Conservation (phyloP, 371 early-diverging fungal genomes). For the Lichtheimia hyalospora region DNA sequence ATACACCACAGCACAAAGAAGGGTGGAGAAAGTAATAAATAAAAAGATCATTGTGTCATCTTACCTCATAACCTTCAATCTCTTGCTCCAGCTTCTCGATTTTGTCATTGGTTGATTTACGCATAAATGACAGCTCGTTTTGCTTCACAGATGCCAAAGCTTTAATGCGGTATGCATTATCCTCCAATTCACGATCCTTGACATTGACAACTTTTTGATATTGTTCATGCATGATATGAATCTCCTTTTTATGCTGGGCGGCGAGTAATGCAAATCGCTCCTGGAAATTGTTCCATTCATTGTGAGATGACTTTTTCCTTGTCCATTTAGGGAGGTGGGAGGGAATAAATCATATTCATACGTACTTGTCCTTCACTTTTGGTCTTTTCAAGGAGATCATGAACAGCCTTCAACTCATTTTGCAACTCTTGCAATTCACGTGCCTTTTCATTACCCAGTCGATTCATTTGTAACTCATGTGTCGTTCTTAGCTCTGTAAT, state of each 20-base stretch:
- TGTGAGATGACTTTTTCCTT: too few relatives aligned
- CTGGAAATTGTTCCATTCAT: neutral
- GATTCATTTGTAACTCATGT: constrained; percentile 28
- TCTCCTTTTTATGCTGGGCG: constrained; percentile 36
- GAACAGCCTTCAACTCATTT: constrained; percentile 6
- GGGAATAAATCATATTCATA: too few relatives aligned
- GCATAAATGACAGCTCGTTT: constrained; percentile 29
- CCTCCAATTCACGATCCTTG: constrained; percentile 40
- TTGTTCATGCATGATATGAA: constrained; percentile 36
- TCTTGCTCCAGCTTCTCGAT: constrained; percentile 22
- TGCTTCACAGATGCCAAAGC: constrained; percentile 32
- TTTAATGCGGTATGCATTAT: constrained; percentile 44
- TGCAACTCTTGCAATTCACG: constrained; percentile 19
- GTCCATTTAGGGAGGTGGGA: too few relatives aligned
- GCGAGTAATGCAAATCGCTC: constrained; percentile 24
- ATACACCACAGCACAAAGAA: too few relatives aligned
- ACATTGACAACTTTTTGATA: constrained; percentile 33
- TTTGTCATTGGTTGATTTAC: constrained; percentile 10
- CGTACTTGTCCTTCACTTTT: neutral
- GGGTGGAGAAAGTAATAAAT: neutral
- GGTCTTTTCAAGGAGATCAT: constrained; percentile 1
- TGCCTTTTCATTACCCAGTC: constrained; percentile 35
- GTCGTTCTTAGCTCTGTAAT: constrained; percentile 24
- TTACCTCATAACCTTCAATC: constrained; percentile 48
- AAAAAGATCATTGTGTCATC: neutral